A percentile compares a stretch with the other conserved stretches of the same genome.
These are phyloP conservation scores for Blumeria hordei DNA, from an alignment of 2,329 filamentous ascomycete species.

Conservation along the genomic window DNA sequence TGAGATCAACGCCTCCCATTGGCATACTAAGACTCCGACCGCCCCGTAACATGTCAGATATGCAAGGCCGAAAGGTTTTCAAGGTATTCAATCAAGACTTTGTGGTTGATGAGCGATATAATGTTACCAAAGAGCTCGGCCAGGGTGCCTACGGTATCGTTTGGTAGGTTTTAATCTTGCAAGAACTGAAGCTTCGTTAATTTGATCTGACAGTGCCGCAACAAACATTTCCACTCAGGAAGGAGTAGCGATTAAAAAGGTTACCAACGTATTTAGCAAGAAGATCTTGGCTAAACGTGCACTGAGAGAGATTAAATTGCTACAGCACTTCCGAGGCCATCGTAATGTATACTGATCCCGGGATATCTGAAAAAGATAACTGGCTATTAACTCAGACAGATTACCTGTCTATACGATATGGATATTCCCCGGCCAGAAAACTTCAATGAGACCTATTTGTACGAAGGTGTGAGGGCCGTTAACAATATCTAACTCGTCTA, in stretches of 20 bases:
- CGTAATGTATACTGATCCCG: constrained; percentile 42
- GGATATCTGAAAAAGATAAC: neutral
- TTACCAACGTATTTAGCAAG: constrained; percentile 99
- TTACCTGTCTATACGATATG: constrained; percentile 98
- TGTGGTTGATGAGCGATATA: constrained; percentile 92
- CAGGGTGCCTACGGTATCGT: constrained; percentile 98
- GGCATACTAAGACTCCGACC: too few relatives aligned
- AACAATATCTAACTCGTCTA: neutral
- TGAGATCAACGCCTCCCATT: too few relatives aligned
- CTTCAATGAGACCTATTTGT: constrained; percentile 98
- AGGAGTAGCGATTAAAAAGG: constrained; percentile 96
- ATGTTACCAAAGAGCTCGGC: constrained; percentile 92
- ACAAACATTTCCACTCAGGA: constrained; percentile 78
- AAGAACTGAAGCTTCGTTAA: constrained; percentile 9
- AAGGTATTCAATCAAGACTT: constrained; percentile 99
- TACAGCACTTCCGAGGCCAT: constrained; percentile 89
- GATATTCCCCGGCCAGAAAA: constrained; percentile 92
- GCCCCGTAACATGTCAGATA: constrained; percentile 11
- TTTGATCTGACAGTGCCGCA: constrained; percentile 41
- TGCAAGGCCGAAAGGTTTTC: constrained; percentile 61
- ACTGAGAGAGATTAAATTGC: constrained; percentile 89
- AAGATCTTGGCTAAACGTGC: constrained; percentile 98
- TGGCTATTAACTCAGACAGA: constrained; percentile 31
- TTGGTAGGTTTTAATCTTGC: constrained; percentile 35
- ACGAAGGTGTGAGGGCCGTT: constrained; percentile 46